These are phyloP conservation scores for Teunomyces tritomae DNA, from an alignment of 805 yeast species.

Conservation along the genomic window DNA sequence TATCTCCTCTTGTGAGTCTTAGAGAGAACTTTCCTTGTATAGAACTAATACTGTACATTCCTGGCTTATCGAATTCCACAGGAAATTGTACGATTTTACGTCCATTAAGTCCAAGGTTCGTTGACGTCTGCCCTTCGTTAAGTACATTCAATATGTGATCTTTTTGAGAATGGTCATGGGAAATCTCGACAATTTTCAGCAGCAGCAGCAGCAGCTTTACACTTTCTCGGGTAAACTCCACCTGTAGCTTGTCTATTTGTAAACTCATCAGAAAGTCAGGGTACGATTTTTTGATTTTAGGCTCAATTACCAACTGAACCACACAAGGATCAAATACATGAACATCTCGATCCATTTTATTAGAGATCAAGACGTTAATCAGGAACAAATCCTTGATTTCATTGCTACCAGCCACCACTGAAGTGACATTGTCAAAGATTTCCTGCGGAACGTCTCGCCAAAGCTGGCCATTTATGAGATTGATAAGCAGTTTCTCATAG, in stretches of 20 bases:
- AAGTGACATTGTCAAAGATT: neutral
- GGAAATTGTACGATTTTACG: neutral
- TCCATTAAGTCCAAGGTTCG: neutral
- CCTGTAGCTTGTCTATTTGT: neutral
- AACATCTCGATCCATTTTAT: neutral
- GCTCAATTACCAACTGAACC: slow-evolving; percentile 1
- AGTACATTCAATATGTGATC: neutral
- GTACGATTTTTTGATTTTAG: neutral
- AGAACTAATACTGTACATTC: neutral
- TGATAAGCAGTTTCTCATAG: slow-evolving; percentile 9
- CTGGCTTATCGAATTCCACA: neutral
- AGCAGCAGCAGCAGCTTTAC: neutral
- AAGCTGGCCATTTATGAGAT: slow-evolving; percentile 4
- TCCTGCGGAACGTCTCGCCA: slow-evolving; percentile 2
- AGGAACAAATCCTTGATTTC: slow-evolving; percentile 11
- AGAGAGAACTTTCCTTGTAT: neutral
- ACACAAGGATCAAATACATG: slow-evolving; percentile 8
- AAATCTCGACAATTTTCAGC: neutral
- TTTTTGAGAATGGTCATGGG: neutral
- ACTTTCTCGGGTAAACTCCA: neutral
- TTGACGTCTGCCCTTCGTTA: neutral
- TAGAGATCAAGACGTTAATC: slow-evolving; percentile 14
- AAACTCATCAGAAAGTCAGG: neutral
- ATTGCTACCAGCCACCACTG: neutral
- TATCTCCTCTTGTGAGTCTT: neutral